Evolutionary conservation across 176 grass and related monocot genomes (phyloP).

Genomic region (Pontederia crassipes): DNA sequence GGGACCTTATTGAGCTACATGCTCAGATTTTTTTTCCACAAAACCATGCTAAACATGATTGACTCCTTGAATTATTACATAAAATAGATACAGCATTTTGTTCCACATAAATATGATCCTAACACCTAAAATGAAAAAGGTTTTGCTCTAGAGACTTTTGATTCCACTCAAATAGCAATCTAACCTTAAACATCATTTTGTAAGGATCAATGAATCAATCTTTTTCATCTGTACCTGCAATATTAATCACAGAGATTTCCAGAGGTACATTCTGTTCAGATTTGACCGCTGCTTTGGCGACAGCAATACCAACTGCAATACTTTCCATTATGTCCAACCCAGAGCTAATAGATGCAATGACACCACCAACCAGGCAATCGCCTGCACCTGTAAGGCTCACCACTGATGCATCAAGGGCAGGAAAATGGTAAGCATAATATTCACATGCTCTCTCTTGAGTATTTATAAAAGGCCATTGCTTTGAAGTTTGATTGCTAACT

Average conservation of each 20-base stretch:
- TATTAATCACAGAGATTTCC: slow-evolving; percentile 28
- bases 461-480: slow-evolving; percentile 10
- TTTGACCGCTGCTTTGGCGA: slow-evolving; percentile 76
- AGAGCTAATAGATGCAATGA: slow-evolving; percentile 51
- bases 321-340: slow-evolving; percentile 61
- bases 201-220: too few species aligned
- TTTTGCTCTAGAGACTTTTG: too few species aligned
- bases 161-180: too few species aligned
- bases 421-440: slow-evolving; percentile 64
- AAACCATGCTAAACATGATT: too few species aligned
- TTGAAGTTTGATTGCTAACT: slow-evolving; percentile 27
- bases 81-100: too few species aligned
- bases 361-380: slow-evolving; percentile 84
- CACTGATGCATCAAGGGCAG: slow-evolving; percentile 57
- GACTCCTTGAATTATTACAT: too few species aligned
- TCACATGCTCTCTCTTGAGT: slow-evolving; percentile 29
- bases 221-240: slow-evolving; percentile 44
- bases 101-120: too few species aligned
- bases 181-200: too few species aligned
- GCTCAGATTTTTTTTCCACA: too few species aligned
- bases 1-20: too few species aligned
- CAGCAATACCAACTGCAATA: slow-evolving; percentile 60
- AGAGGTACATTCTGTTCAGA: slow-evolving; percentile 64
- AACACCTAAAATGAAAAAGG: too few species aligned
- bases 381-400: slow-evolving; percentile 71